Evolutionary conservation across 306 rosid species (phyloP), one percentile per base, ranked within the genome.

Genomic region (Pterocarpus macrocarpus): DNA sequence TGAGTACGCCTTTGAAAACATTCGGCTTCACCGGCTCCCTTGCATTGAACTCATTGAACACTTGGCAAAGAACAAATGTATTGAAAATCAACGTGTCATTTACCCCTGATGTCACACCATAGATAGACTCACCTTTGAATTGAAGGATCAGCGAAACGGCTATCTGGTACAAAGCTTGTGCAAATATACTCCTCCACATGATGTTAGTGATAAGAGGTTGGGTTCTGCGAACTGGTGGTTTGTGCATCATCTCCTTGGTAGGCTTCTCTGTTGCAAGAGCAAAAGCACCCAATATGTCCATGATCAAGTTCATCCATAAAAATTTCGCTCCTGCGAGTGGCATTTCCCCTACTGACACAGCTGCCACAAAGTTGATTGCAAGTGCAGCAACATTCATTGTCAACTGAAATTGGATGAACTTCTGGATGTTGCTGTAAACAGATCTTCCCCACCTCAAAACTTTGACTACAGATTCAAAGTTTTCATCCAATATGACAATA

Each of bases 41-140:
- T 22, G 28, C 28, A 22, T 22, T 22, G 28, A 22, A 22, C 28
- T 22, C 28, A 22, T 22, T 22, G 28, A 22, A 22, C 28, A 22
- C 28, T 22, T 22, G 85, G 33, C 85, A 74, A 3, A 81, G 81
- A 69, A 81, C 85, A 81, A 81, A 81, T 8, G 81, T 81, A 33
- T 81, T 81, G 53, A 81, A 81, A 58, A 81, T 75, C 81, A 81
- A 81, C 17, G 85, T 81, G 77, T 81, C 85, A 75, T 75, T 81
- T 28, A 81, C 85, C 77, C 49, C 52, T 22, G 81, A 75, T 16
- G 76, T 75, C 45, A 81, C 85, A 44, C 70, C 80, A 59, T 74
- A 81, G 41, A 81, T 74, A 8, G 71, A 36, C 69, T 81, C 81
- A 58, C 85, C 85, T 33, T 44, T 81, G 56, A 81, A 81, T 44